These are phyloP conservation scores for Fusarium redolens DNA, from an alignment of 2,329 filamentous ascomycete genomes.

Conservation along the genomic window DNA sequence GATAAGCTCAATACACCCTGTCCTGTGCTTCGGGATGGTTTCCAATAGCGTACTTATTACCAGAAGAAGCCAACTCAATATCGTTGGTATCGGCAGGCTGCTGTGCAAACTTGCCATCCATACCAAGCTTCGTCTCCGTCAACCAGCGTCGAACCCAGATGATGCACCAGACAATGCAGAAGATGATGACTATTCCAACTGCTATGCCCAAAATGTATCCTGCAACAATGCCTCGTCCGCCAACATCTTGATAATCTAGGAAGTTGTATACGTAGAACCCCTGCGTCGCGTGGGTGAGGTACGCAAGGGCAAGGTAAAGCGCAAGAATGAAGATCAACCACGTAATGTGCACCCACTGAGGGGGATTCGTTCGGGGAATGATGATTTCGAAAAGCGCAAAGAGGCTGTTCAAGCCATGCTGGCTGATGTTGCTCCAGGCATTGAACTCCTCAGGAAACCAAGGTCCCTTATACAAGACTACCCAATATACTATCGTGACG, in stretches of 20 bases:
- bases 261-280: slow-evolving; percentile 83
- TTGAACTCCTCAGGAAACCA: slow-evolving; percentile 65
- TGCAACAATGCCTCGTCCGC: slow-evolving; percentile 62
- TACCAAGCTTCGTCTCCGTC: slow-evolving; percentile 59
- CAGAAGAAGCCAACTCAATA: slow-evolving; percentile 44
- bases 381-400: slow-evolving; percentile 83
- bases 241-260: slow-evolving; percentile 71
- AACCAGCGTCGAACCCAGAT: slow-evolving; percentile 63
- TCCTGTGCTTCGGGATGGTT: slow-evolving; percentile 31
- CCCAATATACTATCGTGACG: slow-evolving; percentile 79
- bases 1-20: slow-evolving; percentile 23
- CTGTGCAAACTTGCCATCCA: slow-evolving; percentile 55
- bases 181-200: slow-evolving; percentile 64
- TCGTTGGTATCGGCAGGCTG: slow-evolving; percentile 39
- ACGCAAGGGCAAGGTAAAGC: slow-evolving; percentile 79
- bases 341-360: slow-evolving; percentile 71
- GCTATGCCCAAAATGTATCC: slow-evolving; percentile 73
- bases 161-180: slow-evolving; percentile 61
- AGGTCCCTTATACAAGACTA: slow-evolving; percentile 61
- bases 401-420: slow-evolving; percentile 78
- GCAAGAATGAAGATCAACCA: slow-evolving; percentile 77
- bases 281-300: slow-evolving; percentile 75
- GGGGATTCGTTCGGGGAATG: slow-evolving; percentile 72
- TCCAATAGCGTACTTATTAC: slow-evolving; percentile 36
- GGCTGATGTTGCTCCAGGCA: slow-evolving; percentile 75